Percentiles rank a stretch among this genome's conserved stretches.
phyloP scores from a whole-genome alignment of 208 protist genomes.

The Trypanosoma brucei region DNA sequence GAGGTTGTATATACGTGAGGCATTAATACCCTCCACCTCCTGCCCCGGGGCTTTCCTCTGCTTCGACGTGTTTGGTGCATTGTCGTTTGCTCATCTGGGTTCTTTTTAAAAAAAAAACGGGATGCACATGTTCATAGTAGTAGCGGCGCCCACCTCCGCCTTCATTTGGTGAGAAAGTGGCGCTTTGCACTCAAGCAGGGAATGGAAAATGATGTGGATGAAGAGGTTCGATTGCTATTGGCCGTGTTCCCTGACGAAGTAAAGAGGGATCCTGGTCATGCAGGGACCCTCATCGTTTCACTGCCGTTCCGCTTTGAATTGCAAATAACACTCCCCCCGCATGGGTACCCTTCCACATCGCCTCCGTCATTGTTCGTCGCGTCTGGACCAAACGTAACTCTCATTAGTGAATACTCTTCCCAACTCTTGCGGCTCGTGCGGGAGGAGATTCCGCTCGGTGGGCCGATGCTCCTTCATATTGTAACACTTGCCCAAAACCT shows the following conservation, averaged over 20 bases:
- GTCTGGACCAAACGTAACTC: constrained; percentile 53
- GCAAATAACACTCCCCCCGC: constrained; percentile 49
- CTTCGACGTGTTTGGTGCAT: too few relatives aligned
- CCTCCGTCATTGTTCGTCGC: constrained; percentile 54
- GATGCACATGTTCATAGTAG: too few relatives aligned
- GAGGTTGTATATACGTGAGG: too few relatives aligned
- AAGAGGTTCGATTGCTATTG: constrained; percentile 75
- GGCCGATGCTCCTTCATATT: constrained; percentile 42
- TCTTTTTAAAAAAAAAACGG: too few relatives aligned
- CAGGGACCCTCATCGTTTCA: constrained; percentile 35
- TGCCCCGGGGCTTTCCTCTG: too few relatives aligned
- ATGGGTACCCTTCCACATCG: constrained; percentile 55
- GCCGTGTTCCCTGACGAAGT: constrained; percentile 66
- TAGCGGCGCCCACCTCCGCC: neutral
- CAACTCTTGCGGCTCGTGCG: constrained; percentile 38
- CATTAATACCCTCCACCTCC: too few relatives aligned
- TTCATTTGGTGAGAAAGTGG: neutral
- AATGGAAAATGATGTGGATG: constrained; percentile 28
- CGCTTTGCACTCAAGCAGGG: neutral
- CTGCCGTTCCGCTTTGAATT: constrained; percentile 69
- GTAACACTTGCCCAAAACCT: constrained; percentile 54
- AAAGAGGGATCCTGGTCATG: constrained; percentile 23
- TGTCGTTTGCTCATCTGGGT: too few relatives aligned
- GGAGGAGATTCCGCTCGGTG: constrained; percentile 52
- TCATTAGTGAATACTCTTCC: constrained; percentile 32